Evolutionary conservation across 2,329 filamentous ascomycete species (phyloP).

Genomic region (Orbilia blumenaviensis): DNA sequence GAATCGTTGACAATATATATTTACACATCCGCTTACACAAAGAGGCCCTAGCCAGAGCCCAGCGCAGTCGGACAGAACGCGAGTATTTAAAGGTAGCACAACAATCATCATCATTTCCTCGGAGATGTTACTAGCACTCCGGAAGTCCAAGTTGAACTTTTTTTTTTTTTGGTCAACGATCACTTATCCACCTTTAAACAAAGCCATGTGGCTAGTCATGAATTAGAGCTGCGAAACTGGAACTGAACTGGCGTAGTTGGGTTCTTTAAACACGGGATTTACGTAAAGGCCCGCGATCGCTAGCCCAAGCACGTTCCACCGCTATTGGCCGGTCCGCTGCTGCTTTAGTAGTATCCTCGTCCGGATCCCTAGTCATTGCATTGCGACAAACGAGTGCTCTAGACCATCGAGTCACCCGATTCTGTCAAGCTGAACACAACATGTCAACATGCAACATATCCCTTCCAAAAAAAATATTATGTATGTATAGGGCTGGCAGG

Average conservation of each 20-base stretch:
- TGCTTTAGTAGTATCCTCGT: too few relatives aligned
- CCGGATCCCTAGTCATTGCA: not conserved
- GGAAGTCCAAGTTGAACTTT: not conserved
- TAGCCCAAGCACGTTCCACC: slow-evolving; percentile 27
- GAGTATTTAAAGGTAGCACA: slow-evolving; percentile 9
- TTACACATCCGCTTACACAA: slow-evolving; percentile 4
- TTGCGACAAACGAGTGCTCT: slow-evolving; percentile 40
- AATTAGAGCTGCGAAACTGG: too few relatives aligned
- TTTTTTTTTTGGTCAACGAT: not conserved
- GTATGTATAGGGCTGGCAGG: slow-evolving; percentile 17
- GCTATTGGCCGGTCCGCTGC: slow-evolving; percentile 19
- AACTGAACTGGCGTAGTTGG: slow-evolving; percentile 11
- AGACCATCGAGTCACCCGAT: slow-evolving; percentile 27
- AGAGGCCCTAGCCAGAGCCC: not conserved
- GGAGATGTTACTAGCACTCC: slow-evolving; percentile 28
- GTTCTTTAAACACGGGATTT: slow-evolving; percentile 21
- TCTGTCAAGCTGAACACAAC: slow-evolving; percentile 5
- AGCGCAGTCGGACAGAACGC: slow-evolving; percentile 6
- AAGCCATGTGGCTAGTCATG: slow-evolving; percentile 32
- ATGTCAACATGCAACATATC: too few relatives aligned
- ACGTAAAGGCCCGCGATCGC: slow-evolving; percentile 42
- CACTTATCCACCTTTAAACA: not conserved
- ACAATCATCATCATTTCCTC: slow-evolving; percentile 8
- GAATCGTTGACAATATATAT: slow-evolving; percentile 11
- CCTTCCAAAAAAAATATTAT: too few relatives aligned